Percentiles rank a stretch among this genome's conserved stretches.
Evolutionary conservation across 2,329 filamentous ascomycete species (phyloP).

Genomic region (Cladosporium sp.): DNA sequence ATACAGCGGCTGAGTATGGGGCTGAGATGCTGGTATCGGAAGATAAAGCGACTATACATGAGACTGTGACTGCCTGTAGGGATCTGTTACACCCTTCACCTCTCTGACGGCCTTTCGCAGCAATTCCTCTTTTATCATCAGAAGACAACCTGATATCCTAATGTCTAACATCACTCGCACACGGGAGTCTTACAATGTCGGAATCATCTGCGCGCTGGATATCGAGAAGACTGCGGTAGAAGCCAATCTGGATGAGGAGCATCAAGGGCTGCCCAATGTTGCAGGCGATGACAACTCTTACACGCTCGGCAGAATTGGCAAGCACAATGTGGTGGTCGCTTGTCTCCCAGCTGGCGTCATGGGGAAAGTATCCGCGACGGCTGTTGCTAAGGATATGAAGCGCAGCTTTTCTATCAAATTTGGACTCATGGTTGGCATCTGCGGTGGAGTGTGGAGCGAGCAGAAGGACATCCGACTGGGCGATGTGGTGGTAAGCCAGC

Average conservation of each 20-base stretch:
- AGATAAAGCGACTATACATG: too few species aligned
- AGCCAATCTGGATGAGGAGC: slow-evolving; percentile 19
- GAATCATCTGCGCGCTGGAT: slow-evolving; percentile 19
- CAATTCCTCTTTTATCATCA: too few species aligned
- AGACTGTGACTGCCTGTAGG: too few species aligned
- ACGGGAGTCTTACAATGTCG: neutral
- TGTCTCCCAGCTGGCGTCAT: slow-evolving; percentile 17
- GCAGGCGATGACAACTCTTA: slow-evolving; percentile 19
- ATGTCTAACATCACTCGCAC: too few species aligned
- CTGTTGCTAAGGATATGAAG: slow-evolving; percentile 17
- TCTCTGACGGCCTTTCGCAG: too few species aligned
- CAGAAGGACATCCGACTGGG: slow-evolving; percentile 24
- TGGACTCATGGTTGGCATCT: slow-evolving; percentile 18
- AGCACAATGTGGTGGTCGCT: slow-evolving; percentile 24
- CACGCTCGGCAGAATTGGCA: slow-evolving; percentile 18
- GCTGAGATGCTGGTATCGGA: too few species aligned
- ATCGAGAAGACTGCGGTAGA: slow-evolving; percentile 19
- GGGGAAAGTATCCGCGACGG: slow-evolving; percentile 18
- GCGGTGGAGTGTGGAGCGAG: slow-evolving; percentile 18
- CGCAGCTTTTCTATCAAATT: slow-evolving; percentile 17
- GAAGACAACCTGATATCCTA: too few species aligned
- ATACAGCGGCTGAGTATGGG: too few species aligned
- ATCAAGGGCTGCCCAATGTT: neutral
- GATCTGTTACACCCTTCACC: too few species aligned
- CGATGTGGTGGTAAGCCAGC: slow-evolving; percentile 24